A percentile compares a stretch with the other conserved stretches of the same genome.
phyloP scores from a whole-genome alignment of 2,329 filamentous ascomycete species.

The Cercospora zeae-maydis region DNA sequence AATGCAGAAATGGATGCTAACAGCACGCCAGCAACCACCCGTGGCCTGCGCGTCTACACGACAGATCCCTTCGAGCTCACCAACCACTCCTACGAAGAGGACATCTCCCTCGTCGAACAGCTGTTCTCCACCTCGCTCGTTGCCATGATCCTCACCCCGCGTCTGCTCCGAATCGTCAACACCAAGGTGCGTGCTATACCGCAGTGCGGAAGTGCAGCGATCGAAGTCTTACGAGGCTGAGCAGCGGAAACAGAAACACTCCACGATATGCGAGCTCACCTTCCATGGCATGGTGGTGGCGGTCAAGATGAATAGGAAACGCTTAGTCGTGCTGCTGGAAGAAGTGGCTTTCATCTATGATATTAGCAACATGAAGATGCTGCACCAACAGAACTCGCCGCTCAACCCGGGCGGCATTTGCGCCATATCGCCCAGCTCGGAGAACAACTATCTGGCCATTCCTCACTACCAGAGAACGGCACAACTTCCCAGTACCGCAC shows the following conservation, averaged over 20 bases:
- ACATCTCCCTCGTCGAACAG: conserved; percentile 97
- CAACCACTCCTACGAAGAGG: conserved; percentile 83
- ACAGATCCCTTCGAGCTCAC: conserved; percentile 95
- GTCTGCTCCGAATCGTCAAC: conserved; percentile 92
- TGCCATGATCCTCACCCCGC: conserved; percentile 84
- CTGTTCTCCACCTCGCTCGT: conserved; percentile 97
- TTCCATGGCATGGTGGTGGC: conserved; percentile 96
- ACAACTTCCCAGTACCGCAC: conserved; percentile 45
- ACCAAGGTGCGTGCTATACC: conserved; percentile 66
- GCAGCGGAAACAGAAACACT: conserved; percentile 53
- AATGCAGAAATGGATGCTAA: conserved; percentile 12
- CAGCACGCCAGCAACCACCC: conserved; percentile 67
- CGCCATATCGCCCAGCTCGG: conserved; percentile 87
- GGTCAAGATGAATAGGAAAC: conserved; percentile 89
- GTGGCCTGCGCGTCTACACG: conserved; percentile 93
- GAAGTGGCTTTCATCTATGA: conserved; percentile 98
- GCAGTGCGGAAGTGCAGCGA: conserved; percentile 9
- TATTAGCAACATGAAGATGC: conserved; percentile 95
- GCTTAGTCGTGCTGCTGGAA: conserved; percentile 87
- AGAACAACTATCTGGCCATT: conserved; percentile 93
- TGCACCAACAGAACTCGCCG: conserved; percentile 89
- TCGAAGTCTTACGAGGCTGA: conserved; percentile 19
- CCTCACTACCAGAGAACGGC: conserved; percentile 67
- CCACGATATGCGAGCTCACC: conserved; percentile 96
- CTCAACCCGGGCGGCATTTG: conserved; percentile 86